Base-by-base conservation (phyloP, 2,329 filamentous ascomycete species). In the Catunica adiposa region DNA sequence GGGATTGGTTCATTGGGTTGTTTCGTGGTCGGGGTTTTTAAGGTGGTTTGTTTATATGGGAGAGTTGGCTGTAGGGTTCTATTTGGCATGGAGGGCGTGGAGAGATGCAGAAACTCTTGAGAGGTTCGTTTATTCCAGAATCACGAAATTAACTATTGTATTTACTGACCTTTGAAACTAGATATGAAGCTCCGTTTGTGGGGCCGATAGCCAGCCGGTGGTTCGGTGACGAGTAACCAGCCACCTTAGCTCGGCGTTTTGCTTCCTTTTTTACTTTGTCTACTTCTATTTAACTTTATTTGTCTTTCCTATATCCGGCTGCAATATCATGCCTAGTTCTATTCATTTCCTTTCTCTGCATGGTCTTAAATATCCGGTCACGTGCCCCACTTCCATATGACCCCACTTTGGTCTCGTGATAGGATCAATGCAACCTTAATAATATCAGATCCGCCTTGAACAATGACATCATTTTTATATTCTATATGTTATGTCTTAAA, bases 111-210 rank as follows among this genome's bases (percentile, higher is more conserved):
- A 80, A 62, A 79, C 77, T 47, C 68, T 82, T 26, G 78, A 81
- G 63, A 73, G 79, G 78, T 81, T 68, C 23, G 51, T 61, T 54
- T 31, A 50, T 40, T 51, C 5, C 17, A 7, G 14, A 8, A 23
- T 42, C 25, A 17, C 14, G 8, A 38, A 23, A 53, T 8, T 54
- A 3, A 1, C 23, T 48, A 58, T 17, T 59, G 40, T 29, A 29
- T 14, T 11, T 55, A 23, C 54, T 59, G 38, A 61, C 71, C 11
- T 22, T 6, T 22, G n/a, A 8, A 47, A 3, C 20, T 53, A 80
- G 90, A 66, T 94, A 83, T 60, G 89, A 97, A 68, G 76, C 96
- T 1, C 90, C 90, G 0, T 80, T 94, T 64, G 84, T 97, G 64
- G 92, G 92, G 3, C 75, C 75, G 44, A 71, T 96, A 62, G 92